phyloP scores from a whole-genome alignment of 345 rosid species.

The Salix viminalis region DNA sequence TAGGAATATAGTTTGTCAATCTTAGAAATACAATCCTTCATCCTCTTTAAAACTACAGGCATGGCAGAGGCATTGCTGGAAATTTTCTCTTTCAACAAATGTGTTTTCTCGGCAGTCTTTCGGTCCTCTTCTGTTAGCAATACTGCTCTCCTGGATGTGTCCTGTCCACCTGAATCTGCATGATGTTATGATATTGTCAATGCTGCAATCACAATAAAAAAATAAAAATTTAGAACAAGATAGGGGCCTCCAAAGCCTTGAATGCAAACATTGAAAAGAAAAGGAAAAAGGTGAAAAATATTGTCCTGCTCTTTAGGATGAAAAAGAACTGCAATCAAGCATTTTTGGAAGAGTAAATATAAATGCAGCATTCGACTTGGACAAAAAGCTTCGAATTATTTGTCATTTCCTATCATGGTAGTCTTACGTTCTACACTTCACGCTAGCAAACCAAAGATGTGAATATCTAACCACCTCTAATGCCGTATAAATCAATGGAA shows the following conservation, averaged over 20 bases:
- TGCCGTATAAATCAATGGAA: background rate
- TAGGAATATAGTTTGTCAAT: conserved; percentile 47
- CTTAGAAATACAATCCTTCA: conserved; percentile 51
- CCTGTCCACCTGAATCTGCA: conserved; percentile 18
- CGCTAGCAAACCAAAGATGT: background rate
- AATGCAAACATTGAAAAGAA: background rate
- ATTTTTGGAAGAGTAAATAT: background rate
- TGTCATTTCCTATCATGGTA: background rate
- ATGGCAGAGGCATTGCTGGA: conserved; percentile 39
- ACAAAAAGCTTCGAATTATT: background rate
- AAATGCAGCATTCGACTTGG: background rate
- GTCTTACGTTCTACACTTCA: background rate
- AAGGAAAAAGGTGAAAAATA: background rate
- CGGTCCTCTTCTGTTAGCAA: conserved; percentile 24
- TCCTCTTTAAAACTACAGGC: conserved; percentile 50
- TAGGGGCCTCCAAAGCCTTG: background rate
- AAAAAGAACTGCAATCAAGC: background rate
- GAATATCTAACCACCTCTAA: background rate
- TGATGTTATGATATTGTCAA: conserved; percentile 6
- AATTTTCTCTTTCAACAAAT: conserved; percentile 43
- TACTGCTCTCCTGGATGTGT: conserved; percentile 18
- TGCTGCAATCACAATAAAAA: background rate
- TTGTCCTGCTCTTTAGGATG: background rate
- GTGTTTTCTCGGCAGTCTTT: conserved; percentile 34
- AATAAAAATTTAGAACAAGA: background rate